Evolutionary conservation across 78 protist species (phyloP), one percentile per base, ranked within the genome.

Genomic region (Dictyostelium firmibasis): DNA sequence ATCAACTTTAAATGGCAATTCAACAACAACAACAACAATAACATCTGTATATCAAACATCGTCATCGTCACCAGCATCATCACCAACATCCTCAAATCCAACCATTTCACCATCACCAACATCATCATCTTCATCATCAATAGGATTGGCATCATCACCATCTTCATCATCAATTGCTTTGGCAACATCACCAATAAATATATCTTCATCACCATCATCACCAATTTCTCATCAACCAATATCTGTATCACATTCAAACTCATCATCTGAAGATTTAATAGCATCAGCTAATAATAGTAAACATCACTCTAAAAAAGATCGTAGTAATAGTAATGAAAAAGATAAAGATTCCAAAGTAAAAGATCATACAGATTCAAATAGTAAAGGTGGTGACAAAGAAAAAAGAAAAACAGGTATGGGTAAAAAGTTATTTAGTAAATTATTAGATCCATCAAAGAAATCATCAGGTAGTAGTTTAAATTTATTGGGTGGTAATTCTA

Each of bases 101-200:
- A 50, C 62, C 62, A 50, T 50, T 14, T 23, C 89, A 35, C 23
- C 78, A 84, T 25, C 91, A 84, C 10, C 91, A 11, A 83, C 53
- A 62, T 16, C 86, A 33, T 11, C 33, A 81, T 3, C 86, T 29
- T 2, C 53, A 9, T 78, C 44, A 33, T 38, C 43, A 4, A 38
- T 38, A 4, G 14, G 18, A 9, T 10, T 13, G 9, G 5, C 27
- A 20, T 47, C 72, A 47, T 47, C 84, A 10, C 23, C 20, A 41
- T 14, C 23, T 18, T 2, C 82, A 33, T 3, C 83, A 29, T 29
- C 10, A 7, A 84, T 23, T 3, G 33, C 81, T 44, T 10, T 79
- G 70, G 13, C 69, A 74, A 31, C 83, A 33, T 27, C 72, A 33
- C 47, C 64, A 38, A 38, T 38, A 38, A 38, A 38, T 38, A 38